A percentile compares a stretch with the other conserved stretches of the same genome.
Evolutionary conservation across 768 basidiomycete genomes (phyloP).

Genomic region (Tubosaeta sp.): DNA sequence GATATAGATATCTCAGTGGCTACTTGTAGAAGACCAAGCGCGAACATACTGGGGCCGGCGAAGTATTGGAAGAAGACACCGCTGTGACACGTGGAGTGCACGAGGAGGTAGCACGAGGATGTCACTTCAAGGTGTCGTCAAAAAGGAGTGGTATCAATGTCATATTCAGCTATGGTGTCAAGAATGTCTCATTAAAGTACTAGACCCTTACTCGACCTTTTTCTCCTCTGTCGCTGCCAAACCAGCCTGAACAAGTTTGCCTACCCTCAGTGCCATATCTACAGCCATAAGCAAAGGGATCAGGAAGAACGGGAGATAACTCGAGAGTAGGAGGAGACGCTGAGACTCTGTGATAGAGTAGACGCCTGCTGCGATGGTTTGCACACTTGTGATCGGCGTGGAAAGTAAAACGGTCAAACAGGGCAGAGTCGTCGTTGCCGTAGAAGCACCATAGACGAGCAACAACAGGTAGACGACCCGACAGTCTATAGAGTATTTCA

Average conservation of each 20-base stretch:
- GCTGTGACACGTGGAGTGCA: neutral
- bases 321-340: slow-evolving; percentile 51
- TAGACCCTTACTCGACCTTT: slow-evolving; percentile 15
- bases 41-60: no score
- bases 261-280: slow-evolving; percentile 57
- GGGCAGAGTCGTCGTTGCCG: slow-evolving; percentile 72
- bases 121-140: neutral
- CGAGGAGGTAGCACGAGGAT: neutral
- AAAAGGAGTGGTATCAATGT: neutral
- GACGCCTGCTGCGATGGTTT: slow-evolving; percentile 28
- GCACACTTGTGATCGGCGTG: slow-evolving; percentile 40
- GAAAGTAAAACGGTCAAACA: slow-evolving; percentile 60
- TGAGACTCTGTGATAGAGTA: slow-evolving; percentile 49
- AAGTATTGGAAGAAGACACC: neutral
- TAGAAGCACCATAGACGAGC: slow-evolving; percentile 71
- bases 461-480: slow-evolving; percentile 57
- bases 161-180: neutral
- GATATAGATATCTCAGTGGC: no score
- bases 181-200: neutral
- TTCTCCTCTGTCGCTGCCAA: slow-evolving; percentile 10
- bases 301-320: slow-evolving; percentile 74
- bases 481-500: slow-evolving; percentile 37
- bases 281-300: slow-evolving; percentile 67
- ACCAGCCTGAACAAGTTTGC: slow-evolving; percentile 29
- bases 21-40: no score